A percentile compares a stretch with the other conserved stretches of the same genome.
These are phyloP conservation scores for Alternaria burnsii DNA, from an alignment of 2,329 filamentous ascomycete species.

Conservation along the genomic window DNA sequence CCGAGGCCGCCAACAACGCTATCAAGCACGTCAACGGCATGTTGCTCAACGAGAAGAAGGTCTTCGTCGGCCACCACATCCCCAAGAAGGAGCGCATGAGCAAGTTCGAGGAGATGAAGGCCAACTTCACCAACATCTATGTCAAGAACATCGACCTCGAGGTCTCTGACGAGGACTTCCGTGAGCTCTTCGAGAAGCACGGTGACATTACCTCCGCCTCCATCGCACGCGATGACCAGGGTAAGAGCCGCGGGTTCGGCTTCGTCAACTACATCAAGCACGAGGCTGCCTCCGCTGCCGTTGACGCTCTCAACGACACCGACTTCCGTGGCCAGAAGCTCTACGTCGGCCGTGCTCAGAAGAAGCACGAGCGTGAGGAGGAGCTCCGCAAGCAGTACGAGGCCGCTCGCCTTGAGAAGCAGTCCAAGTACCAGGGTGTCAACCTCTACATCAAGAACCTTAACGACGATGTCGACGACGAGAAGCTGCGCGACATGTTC, in stretches of 20 bases:
- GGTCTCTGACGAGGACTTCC: conserved; percentile 92
- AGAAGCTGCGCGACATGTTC: conserved; percentile 96
- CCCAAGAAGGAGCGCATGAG: conserved; percentile 99
- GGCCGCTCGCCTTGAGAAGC: conserved; percentile 96
- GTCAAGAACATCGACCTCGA: conserved; percentile 95
- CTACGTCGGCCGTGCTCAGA: conserved; percentile 97
- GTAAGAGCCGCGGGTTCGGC: conserved; percentile 93
- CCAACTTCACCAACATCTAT: conserved; percentile 99
- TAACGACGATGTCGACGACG: conserved; percentile 94
- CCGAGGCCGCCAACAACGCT: conserved; percentile 93
- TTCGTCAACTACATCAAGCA: conserved; percentile 97
- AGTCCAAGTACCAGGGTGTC: conserved; percentile 98
- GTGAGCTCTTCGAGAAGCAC: conserved; percentile 87
- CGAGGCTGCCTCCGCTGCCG: conserved; percentile 83
- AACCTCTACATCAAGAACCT: conserved; percentile 99
- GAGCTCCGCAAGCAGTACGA: conserved; percentile 99
- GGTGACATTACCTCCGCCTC: conserved; percentile 96
- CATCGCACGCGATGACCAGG: conserved; percentile 85
- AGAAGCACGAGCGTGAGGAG: conserved; percentile 99
- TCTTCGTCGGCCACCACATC: conserved; percentile 98
- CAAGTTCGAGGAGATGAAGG: conserved; percentile 99
- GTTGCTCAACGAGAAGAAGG: conserved; percentile 99
- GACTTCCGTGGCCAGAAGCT: conserved; percentile 95
- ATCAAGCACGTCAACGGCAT: conserved; percentile 99
- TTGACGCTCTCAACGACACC: conserved; percentile 89